Evolutionary conservation across 176 grass and related monocot genomes (phyloP).

Genomic region (Phyllostachys edulis): DNA sequence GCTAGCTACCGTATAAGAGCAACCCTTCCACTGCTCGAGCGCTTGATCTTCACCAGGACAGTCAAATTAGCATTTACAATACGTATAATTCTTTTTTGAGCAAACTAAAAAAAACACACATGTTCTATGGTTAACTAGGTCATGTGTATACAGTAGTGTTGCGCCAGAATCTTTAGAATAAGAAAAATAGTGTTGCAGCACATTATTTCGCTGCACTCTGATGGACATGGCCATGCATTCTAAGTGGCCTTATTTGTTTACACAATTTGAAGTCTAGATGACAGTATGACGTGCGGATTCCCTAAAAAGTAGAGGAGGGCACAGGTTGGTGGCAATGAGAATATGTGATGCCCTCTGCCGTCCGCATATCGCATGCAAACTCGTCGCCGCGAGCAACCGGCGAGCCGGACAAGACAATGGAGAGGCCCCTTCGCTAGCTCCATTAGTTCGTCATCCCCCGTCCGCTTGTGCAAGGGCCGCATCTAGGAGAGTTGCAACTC

Average conservation of each 20-base stretch:
- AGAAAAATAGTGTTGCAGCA: background rate
- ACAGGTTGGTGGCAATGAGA: background rate
- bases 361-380: background rate
- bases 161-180: too few relatives aligned
- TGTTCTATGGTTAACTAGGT: background rate
- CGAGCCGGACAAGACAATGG: background rate
- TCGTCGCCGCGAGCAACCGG: constrained; percentile 24
- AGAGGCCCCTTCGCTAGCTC: constrained; percentile 26
- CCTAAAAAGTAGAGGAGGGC: background rate
- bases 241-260: background rate
- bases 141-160: too few relatives aligned
- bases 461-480: constrained; percentile 1
- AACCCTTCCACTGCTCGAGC: background rate
- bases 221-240: background rate
- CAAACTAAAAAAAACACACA: background rate
- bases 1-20: background rate
- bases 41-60: background rate
- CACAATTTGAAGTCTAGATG: background rate
- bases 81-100: too few relatives aligned
- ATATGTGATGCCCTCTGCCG: background rate
- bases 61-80: background rate
- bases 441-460: background rate
- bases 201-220: background rate
- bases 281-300: constrained; percentile 10
- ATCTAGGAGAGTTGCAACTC: constrained; percentile 14